Base-by-base conservation (phyloP, 805 yeast genomes). In the Suhomyces vadensis region DNA sequence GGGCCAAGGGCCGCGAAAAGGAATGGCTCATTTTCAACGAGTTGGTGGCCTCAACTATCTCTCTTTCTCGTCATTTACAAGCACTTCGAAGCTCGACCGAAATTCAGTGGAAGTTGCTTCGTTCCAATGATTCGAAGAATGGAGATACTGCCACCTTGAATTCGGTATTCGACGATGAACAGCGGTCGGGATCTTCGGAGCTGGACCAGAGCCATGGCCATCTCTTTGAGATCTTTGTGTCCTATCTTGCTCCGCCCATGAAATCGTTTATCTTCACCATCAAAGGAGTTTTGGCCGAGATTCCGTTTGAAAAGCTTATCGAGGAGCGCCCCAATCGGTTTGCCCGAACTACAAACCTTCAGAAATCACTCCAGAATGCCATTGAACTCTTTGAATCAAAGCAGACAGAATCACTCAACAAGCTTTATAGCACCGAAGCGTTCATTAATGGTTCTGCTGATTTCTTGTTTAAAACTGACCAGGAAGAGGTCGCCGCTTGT, bases 401-500 rank as follows among this genome's bases (percentile, higher is more conserved):
- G 35, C 84, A 88, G 43, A 64, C 65, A 0, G 67, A 67, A 39
- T 81, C 92, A 0, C 75, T 87, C 43, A 73, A 72, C 27, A 73
- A 71, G 49, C 61, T 87, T 11, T 87, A 87, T 53, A 63, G 71
- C 2, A 80, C 82, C 54, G 75, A 74, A 3, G 65, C 78, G 6
- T 82, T 82, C 58, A n/a, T n/a, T n/a, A 65, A 67, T 31, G 36
- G 48, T 20, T 45, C 62, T 2, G 46, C 56, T 46, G 55, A 64
- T 39, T 53, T 73, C 54, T 31, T 65, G 55, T 57, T 72, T 31
- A 77, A 73, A 47, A 73, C 83, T 1, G 84, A 82, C 47, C 85
- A 83, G 53, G 95, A 87, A 63, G 90, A 85, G 51, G 85, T 87
- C 3, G 86, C 91, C 1, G 95, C 95, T 0, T 78, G 87, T 37